phyloP scores from a whole-genome alignment of 352 stramenopile genomes.

The Phytophthora colocasiae region DNA sequence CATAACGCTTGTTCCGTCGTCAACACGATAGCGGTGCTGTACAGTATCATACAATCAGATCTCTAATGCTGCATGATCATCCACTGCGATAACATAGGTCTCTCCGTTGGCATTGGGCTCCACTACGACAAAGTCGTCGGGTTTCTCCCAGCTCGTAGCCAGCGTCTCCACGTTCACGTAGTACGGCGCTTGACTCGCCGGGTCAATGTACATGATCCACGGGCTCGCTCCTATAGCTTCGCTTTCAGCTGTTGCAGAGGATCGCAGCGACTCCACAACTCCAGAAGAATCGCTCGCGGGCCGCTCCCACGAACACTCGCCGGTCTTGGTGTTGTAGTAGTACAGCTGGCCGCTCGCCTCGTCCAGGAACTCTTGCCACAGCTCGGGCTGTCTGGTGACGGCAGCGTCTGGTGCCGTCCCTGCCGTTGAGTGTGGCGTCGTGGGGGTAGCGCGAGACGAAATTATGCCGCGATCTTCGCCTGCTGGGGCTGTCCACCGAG shows the following conservation, averaged over 20 bases:
- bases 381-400: constrained; percentile 11
- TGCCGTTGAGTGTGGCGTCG: not conserved
- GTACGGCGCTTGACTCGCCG: constrained; percentile 46
- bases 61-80: constrained; percentile 26
- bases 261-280: constrained; percentile 10
- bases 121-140: constrained; percentile 26
- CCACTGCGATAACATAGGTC: constrained; percentile 56
- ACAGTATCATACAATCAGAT: constrained; percentile 13
- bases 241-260: constrained; percentile 17
- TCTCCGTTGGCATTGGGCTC: constrained; percentile 30
- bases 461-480: constrained; percentile 26
- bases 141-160: constrained; percentile 59
- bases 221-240: constrained; percentile 8
- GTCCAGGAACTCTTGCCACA: constrained; percentile 73
- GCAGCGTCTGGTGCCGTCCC: constrained; percentile 7
- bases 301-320: constrained; percentile 65
- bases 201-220: constrained; percentile 64
- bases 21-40: not conserved
- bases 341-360: constrained; percentile 58
- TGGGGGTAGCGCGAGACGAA: not conserved
- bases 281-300: constrained; percentile 23
- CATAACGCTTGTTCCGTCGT: not conserved
- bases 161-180: constrained; percentile 62
- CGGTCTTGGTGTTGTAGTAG: constrained; percentile 75
- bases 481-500: constrained; percentile 49